Evolutionary conservation across 2,329 filamentous ascomycete species (phyloP).

Genomic region (Colletotrichum simmondsii): DNA sequence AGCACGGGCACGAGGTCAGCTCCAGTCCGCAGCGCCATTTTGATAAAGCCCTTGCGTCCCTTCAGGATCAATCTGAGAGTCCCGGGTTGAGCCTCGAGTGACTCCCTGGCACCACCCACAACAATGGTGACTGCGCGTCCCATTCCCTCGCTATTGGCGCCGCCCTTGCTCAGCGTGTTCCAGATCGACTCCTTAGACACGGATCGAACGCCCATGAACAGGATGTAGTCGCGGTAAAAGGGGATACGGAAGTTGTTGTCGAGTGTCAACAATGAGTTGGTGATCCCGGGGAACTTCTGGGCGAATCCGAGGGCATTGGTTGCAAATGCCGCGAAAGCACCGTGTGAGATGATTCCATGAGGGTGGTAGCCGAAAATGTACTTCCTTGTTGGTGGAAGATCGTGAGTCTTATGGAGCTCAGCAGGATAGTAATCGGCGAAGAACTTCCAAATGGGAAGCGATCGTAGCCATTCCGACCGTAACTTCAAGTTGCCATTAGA

Average conservation of each 20-base stretch:
- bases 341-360: conserved; percentile 96
- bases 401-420: conserved; percentile 83
- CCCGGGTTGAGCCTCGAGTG: conserved; percentile 86
- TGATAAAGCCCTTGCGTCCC: conserved; percentile 91
- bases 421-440: conserved; percentile 96
- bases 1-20: conserved; percentile 94
- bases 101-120: conserved; percentile 91
- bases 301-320: conserved; percentile 91
- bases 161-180: conserved; percentile 85
- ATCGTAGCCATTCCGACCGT: conserved; percentile 80
- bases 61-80: conserved; percentile 82
- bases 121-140: conserved; percentile 98
- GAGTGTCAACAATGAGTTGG: conserved; percentile 92
- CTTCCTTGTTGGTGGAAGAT: conserved; percentile 83
- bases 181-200: conserved; percentile 94
- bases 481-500: conserved; percentile 80
- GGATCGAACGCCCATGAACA: conserved; percentile 86
- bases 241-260: conserved; percentile 96
- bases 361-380: conserved; percentile 99
- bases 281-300: conserved; percentile 92
- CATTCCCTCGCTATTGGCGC: conserved; percentile 82
- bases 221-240: conserved; percentile 93
- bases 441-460: conserved; percentile 82
- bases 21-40: conserved; percentile 90
- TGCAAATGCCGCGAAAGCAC: conserved; percentile 91